Percentiles rank a stretch among this genome's conserved stretches.
These are phyloP conservation scores for Delphinella strobiligena DNA, from an alignment of 2,329 filamentous ascomycete species.

Conservation along the genomic window DNA sequence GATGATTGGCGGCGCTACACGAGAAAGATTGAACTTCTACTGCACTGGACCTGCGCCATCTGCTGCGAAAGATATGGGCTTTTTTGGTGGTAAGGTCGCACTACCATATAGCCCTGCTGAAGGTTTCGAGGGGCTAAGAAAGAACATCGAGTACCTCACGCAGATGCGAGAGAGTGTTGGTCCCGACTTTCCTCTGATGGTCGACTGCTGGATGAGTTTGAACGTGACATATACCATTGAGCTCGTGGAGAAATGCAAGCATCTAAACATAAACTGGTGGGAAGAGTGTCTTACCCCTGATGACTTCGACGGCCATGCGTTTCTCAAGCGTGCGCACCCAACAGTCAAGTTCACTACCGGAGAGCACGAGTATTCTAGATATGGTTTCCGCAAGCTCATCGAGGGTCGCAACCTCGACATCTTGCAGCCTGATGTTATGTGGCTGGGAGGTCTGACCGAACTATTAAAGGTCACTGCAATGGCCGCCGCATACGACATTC, in stretches of 20 bases:
- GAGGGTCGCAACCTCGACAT: constrained; percentile 88
- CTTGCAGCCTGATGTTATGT: constrained; percentile 94
- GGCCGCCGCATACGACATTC: constrained; percentile 86
- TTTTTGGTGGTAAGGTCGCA: constrained; percentile 82
- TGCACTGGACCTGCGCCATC: constrained; percentile 81
- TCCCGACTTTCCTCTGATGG: constrained; percentile 83
- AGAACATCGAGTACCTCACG: constrained; percentile 81
- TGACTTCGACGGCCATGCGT: constrained; percentile 80
- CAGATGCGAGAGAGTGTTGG: constrained; percentile 76
- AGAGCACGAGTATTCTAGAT: constrained; percentile 90
- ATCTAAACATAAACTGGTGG: constrained; percentile 93
- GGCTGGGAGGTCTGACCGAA: constrained; percentile 87
- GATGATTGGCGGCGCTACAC: constrained; percentile 81
- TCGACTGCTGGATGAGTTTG: constrained; percentile 95
- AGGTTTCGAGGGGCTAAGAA: constrained; percentile 65
- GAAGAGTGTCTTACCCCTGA: constrained; percentile 88
- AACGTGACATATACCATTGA: constrained; percentile 90
- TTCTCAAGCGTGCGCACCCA: constrained; percentile 83
- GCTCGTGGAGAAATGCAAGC: constrained; percentile 69
- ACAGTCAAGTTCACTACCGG: constrained; percentile 89
- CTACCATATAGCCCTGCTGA: constrained; percentile 84
- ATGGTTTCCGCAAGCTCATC: constrained; percentile 88
- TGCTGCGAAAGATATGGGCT: constrained; percentile 73
- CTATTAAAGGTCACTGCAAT: constrained; percentile 79
- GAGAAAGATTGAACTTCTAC: constrained; percentile 78